phyloP scores from a whole-genome alignment of 2,329 filamentous ascomycete species.

The Aureobasidium sp. region DNA sequence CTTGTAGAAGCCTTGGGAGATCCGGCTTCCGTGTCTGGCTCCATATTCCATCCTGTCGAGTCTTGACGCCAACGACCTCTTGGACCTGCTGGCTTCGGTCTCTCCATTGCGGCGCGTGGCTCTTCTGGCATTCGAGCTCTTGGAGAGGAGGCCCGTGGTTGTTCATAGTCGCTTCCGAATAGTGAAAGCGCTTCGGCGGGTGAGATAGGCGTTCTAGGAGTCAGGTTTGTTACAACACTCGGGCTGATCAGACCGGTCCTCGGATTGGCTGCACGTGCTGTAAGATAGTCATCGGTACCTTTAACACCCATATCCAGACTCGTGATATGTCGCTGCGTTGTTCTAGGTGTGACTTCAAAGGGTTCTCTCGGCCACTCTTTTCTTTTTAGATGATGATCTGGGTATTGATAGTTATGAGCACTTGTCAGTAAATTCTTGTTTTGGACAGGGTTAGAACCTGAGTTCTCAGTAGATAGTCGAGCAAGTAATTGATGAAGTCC shows the following conservation, averaged over 20 bases:
- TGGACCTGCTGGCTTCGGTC: background rate
- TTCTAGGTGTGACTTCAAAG: background rate
- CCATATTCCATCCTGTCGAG: constrained; percentile 21
- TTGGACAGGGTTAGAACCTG: background rate
- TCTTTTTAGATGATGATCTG: background rate
- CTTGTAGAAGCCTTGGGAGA: constrained; percentile 13
- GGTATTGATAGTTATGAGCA: background rate
- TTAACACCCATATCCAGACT: constrained; percentile 25
- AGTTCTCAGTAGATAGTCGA: background rate
- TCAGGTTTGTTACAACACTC: constrained; percentile 21
- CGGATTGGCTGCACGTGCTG: constrained; percentile 29
- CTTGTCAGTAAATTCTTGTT: background rate
- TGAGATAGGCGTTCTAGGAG: constrained; percentile 23
- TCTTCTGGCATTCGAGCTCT: background rate
- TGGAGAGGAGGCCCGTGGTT: background rate
- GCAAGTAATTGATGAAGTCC: constrained; percentile 9
- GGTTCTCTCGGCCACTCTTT: background rate
- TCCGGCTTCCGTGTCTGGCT: constrained; percentile 14
- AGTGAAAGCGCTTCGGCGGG: constrained; percentile 27
- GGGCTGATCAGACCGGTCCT: constrained; percentile 30
- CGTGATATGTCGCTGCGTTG: background rate
- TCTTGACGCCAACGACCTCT: constrained; percentile 16
- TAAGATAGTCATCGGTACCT: constrained; percentile 32
- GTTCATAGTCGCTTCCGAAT: constrained; percentile 14
- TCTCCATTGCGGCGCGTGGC: background rate